Percentiles rank a stretch among this genome's conserved stretches.
Evolutionary conservation across 805 yeast genomes (phyloP).

Genomic region (Maudiozyma barnettii): DNA sequence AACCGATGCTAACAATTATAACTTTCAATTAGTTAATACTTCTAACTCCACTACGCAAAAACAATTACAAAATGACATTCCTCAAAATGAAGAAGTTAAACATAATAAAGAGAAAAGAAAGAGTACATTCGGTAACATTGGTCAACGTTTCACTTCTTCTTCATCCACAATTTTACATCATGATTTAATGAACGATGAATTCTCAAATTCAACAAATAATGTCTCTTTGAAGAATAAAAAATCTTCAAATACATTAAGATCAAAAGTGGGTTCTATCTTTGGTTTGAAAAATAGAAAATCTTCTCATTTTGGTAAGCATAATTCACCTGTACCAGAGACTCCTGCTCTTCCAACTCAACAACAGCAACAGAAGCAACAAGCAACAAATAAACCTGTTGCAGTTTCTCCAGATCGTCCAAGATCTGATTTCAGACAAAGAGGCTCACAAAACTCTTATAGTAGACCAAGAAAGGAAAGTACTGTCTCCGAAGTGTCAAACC

Average conservation of each 20-base stretch:
- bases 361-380: neutral
- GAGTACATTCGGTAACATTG: slow-evolving; percentile 20
- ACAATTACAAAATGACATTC: neutral
- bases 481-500: neutral
- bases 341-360: neutral
- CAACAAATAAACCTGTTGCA: neutral
- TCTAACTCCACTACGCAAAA: neutral
- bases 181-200: slow-evolving; percentile 26
- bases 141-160: slow-evolving; percentile 23
- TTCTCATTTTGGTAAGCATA: slow-evolving; percentile 4
- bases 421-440: neutral
- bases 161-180: slow-evolving; percentile 24
- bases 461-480: slow-evolving; percentile 1
- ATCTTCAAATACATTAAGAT: slow-evolving; percentile 39
- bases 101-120: slow-evolving; percentile 16
- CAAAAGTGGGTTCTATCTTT: slow-evolving; percentile 68
- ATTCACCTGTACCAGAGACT: slow-evolving; percentile 5
- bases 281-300: slow-evolving; percentile 34
- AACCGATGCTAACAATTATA: slow-evolving; percentile 27
- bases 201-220: slow-evolving; percentile 26
- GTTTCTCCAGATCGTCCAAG: neutral
- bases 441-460: neutral
- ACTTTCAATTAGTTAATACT: slow-evolving; percentile 11
- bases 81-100: neutral
- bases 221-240: slow-evolving; percentile 24